Evolutionary conservation across 2,329 filamentous ascomycete species (phyloP).

Genomic region (Aspergillus quadrilineatus): DNA sequence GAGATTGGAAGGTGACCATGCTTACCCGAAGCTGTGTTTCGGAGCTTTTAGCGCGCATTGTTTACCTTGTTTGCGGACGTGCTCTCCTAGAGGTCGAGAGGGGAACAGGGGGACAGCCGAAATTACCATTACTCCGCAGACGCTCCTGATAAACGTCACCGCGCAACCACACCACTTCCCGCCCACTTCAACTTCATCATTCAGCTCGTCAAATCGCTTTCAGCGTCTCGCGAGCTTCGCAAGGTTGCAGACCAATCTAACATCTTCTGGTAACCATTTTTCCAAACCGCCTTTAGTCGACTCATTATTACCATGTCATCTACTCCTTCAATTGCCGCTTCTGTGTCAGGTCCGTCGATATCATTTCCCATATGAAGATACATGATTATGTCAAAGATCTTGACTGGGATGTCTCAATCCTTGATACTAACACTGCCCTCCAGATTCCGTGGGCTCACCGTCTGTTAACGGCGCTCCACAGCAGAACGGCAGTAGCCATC

Average conservation of each 20-base stretch:
- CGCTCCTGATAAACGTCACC: conserved; percentile 35
- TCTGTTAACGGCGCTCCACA: conserved; percentile 3
- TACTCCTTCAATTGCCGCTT: conserved; percentile 19
- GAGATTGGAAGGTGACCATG: conserved; percentile 4
- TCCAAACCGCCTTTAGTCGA: conserved; percentile 17
- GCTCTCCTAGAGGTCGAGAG: conserved; percentile 1
- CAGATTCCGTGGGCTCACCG: conserved; percentile 14
- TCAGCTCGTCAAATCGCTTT: conserved; percentile 6
- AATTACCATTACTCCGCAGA: conserved; percentile 23
- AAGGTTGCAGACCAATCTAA: not conserved
- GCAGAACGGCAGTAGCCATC: conserved; percentile 8
- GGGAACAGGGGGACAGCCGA: conserved; percentile 11
- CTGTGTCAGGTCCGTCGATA: conserved; percentile 26
- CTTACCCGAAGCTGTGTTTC: conserved; percentile 15
- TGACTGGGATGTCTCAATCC: not conserved
- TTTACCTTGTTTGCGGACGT: not conserved
- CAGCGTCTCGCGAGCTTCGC: conserved; percentile 9
- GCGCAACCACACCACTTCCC: conserved; percentile 29
- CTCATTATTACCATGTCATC: conserved; percentile 26
- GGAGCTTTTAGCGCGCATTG: conserved; percentile 8
- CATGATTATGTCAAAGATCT: not conserved
- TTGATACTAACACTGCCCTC: conserved; percentile 19
- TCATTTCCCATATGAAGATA: not conserved
- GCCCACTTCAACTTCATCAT: conserved; percentile 16
- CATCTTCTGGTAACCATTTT: not conserved